Evolutionary conservation across 1,139 yeast genomes (phyloP).

Genomic region (Hansenula anomala): DNA sequence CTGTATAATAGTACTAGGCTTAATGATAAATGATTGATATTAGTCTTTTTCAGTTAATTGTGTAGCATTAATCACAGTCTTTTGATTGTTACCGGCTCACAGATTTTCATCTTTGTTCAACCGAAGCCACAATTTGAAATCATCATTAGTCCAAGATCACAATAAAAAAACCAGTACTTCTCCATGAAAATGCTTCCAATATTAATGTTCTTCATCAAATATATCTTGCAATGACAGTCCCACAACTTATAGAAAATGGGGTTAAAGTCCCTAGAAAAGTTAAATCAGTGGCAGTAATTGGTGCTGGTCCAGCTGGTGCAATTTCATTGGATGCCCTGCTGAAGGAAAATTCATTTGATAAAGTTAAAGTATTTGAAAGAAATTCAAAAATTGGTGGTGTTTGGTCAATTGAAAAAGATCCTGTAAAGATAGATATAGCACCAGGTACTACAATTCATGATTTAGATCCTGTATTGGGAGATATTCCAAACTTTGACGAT

Average conservation of each 20-base stretch:
- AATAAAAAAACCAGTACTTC: too few species aligned
- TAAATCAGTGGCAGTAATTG: conserved; percentile 36
- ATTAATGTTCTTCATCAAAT: too few species aligned
- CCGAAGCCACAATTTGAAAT: too few species aligned
- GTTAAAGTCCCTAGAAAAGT: neutral
- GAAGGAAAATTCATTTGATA: conserved; percentile 26
- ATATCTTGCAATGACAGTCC: neutral
- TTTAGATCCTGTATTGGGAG: neutral
- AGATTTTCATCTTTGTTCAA: too few species aligned
- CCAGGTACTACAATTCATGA: conserved; percentile 6
- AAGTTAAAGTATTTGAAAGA: conserved; percentile 33
- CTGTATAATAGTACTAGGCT: too few species aligned
- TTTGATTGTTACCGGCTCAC: too few species aligned
- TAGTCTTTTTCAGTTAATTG: too few species aligned
- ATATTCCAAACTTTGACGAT: conserved; percentile 5
- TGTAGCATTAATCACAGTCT: too few species aligned
- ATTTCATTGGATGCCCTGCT: conserved; percentile 33
- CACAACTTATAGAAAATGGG: neutral
- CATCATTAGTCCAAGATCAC: too few species aligned
- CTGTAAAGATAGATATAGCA: conserved; percentile 2
- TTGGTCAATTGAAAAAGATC: conserved; percentile 28
- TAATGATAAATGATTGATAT: too few species aligned
- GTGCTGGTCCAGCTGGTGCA: conserved; percentile 46
- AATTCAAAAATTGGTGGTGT: conserved; percentile 36
- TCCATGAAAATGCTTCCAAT: too few species aligned